Evolutionary conservation across 176 grass and related monocot genomes (phyloP).

Genomic region (Calamus simplicifolius): DNA sequence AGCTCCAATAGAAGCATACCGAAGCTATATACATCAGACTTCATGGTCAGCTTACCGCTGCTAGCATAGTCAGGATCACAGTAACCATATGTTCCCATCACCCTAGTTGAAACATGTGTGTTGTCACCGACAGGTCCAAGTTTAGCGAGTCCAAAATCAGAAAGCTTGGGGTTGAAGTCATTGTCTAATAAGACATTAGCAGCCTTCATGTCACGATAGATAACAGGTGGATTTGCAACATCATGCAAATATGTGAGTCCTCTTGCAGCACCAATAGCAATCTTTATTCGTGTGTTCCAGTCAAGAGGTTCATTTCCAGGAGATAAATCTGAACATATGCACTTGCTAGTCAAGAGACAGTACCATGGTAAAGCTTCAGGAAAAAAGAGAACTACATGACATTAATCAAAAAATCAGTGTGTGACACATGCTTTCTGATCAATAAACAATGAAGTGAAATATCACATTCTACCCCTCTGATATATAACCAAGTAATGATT

Average conservation of each 20-base stretch:
- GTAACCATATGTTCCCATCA: slow-evolving; percentile 15
- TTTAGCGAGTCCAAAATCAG: slow-evolving; percentile 16
- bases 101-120: slow-evolving; percentile 10
- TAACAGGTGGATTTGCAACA: slow-evolving; percentile 11
- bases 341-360: no score
- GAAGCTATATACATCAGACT: slow-evolving; percentile 8
- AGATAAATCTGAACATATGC: background rate
- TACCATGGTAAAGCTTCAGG: no score
- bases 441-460: no score
- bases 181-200: slow-evolving; percentile 3
- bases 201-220: slow-evolving; percentile 11
- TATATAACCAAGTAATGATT: no score
- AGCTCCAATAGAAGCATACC: slow-evolving; percentile 10
- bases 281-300: slow-evolving; percentile 13
- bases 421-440: no score
- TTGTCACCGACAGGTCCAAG: slow-evolving; percentile 18
- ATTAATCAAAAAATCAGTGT: no score
- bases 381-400: no score
- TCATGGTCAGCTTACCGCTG: slow-evolving; percentile 5
- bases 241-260: slow-evolving; percentile 15
- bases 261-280: slow-evolving; percentile 7
- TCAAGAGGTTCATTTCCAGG: background rate
- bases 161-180: slow-evolving; percentile 10
- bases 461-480: no score
- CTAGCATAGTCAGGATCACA: slow-evolving; percentile 11